Evolutionary conservation across 352 stramenopile genomes (phyloP), one percentile per base, ranked within the genome.

Genomic region (Aphanomyces stellatus): DNA sequence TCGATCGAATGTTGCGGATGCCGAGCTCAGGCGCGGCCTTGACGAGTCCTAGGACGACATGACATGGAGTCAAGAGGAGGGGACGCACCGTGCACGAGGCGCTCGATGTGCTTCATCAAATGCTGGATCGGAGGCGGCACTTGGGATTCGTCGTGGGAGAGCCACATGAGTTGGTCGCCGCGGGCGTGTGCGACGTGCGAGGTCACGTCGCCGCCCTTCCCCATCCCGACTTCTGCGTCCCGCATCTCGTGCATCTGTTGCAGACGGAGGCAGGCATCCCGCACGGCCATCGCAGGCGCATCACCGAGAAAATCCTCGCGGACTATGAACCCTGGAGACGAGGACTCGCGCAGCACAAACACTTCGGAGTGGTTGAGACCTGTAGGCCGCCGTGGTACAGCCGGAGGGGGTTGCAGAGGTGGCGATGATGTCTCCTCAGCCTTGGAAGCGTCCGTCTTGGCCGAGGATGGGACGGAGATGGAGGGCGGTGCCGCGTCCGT

Each of bases 81-180:
- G 13, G 6, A 15, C 5, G 31, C 65, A 25, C 74, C 76, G 56
- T 80, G 81, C 42, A 86, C 77, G 7, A 88, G 69, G 3, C 64
- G 69, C 61, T 88, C 81, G 22, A 90, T 71, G 22, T 76, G 76
- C 61, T 68, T 73, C 34, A 84, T 63, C 0, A 91, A 69, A 19
- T 78, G 53, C 24, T 78, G 31, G 51, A 91, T 76, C 30, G 78
- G 66, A 0, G 72, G 42, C 42, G 74, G 72, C 13, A 80, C 42
- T 25, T 40, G 56, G 25, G 59, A 22, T 22, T 65, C 67, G 6
- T 69, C 68, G 13, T 72, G 74, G 22, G 84, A 70, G 27, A 91
- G 79, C 83, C 83, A 90, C 56, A 78, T 73, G 41, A 91, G 89
- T 37, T 77, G 76, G 42, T 91, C 83, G 19, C 83, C 83, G 46